Base-by-base conservation (phyloP, 164 flowering plant genomes). In the Macadamia tetraphylla region DNA sequence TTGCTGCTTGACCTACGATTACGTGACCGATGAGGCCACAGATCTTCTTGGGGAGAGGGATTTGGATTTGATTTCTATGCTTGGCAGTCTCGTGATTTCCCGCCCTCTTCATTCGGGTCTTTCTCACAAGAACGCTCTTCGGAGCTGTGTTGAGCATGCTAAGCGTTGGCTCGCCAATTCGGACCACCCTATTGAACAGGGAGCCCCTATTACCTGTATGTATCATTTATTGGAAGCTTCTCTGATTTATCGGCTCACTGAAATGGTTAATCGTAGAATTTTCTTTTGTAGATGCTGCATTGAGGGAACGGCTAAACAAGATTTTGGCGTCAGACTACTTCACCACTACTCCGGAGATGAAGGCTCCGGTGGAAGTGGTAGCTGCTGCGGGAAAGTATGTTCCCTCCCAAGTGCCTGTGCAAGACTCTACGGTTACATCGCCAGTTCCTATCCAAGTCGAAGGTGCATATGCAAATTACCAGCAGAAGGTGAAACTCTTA, bases 1-100 rank as follows among this genome's bases (percentile, higher is more conserved):
- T 0, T 92, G 97, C 69, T 95, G 99, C 74, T 80, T 95, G 79
- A 89, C 92, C 55, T 95, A 92, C 58, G 99, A 95, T 73, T 86
- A 84, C 46, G 97, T 95, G 5, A 89, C 98, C 0, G 99, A 95
- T 61, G 99, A 95, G 61, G 98, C 87, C 7, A 82, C 88, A 8
- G 96, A 88, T 81, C 81, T 87, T 63, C 85, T 95, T n/a, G 81
- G 77, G 0, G 98, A 92, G 81, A 65, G 73, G 40, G 99, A 95
- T 71, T 83, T 95, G 85, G 97, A 93, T 70, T 53, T 81, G 84
- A 84, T 95, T 67, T 83, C 96, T 8, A 48, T 17, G 74, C 68
- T 92, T 12, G 77, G 92, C 1, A 80, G 85, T 1, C 74, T 95
- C 48, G 67, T 95, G 73, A 78, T 80, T 40, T 87, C 96, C 11